Percentiles rank a stretch among this genome's conserved stretches.
Conservation (phyloP, 768 basidiomycete genomes). For the Myochromella boudieri region DNA sequence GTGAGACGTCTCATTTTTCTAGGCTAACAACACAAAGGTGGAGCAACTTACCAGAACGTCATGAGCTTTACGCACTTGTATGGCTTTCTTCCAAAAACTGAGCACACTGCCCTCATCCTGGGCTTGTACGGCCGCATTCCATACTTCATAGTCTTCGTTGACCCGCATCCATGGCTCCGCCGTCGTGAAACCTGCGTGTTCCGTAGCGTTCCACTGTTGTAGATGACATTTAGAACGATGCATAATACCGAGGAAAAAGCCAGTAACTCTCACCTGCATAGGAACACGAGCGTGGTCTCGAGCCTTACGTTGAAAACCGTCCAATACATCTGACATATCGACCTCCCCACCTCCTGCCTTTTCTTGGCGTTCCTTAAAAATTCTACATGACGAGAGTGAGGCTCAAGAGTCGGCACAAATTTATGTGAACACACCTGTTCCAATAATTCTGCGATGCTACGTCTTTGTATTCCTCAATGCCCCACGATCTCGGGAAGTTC, state of each 20-base stretch:
- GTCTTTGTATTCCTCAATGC: slow-evolving; percentile 73
- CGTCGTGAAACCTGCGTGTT: slow-evolving; percentile 64
- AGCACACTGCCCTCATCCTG: slow-evolving; percentile 51
- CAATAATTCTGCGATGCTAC: slow-evolving; percentile 62
- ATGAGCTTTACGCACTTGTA: slow-evolving; percentile 52
- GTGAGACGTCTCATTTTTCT: background rate
- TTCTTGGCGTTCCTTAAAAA: slow-evolving; percentile 35
- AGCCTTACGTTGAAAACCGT: slow-evolving; percentile 57
- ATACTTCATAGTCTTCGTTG: slow-evolving; percentile 61
- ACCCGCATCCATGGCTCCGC: slow-evolving; percentile 75
- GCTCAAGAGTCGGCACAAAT: background rate
- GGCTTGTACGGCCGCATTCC: slow-evolving; percentile 55
- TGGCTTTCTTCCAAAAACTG: slow-evolving; percentile 59
- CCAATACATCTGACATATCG: slow-evolving; percentile 63
- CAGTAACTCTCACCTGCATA: slow-evolving; percentile 50
- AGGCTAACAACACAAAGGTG: background rate
- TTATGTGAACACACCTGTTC: slow-evolving; percentile 42
- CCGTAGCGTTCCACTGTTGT: slow-evolving; percentile 52
- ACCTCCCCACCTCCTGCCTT: slow-evolving; percentile 37
- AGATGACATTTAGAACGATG: background rate
- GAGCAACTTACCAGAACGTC: slow-evolving; percentile 43
- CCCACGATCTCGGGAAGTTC: slow-evolving; percentile 64
- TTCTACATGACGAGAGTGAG: slow-evolving; percentile 25
- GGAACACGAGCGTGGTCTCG: slow-evolving; percentile 73
- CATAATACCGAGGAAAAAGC: background rate